These are phyloP conservation scores for Catenaria anguillulae DNA, from an alignment of 371 early-diverging fungal species.

Conservation along the genomic window DNA sequence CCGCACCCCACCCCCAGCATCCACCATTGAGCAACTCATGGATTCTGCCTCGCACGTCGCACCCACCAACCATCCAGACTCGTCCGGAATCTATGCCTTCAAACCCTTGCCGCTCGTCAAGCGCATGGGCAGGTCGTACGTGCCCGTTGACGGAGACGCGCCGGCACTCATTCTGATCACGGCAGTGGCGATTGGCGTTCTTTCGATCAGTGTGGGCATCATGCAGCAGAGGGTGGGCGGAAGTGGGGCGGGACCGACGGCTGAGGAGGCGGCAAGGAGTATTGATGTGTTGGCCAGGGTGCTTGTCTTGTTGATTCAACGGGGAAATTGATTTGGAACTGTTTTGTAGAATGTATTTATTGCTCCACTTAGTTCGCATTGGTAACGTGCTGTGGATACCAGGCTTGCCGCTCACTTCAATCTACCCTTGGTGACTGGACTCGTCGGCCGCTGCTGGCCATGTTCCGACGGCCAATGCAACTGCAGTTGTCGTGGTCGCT, in stretches of 20 bases:
- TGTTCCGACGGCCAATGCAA: too few relatives aligned
- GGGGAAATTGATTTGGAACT: too few relatives aligned
- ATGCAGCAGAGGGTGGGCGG: background rate
- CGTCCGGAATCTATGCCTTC: background rate
- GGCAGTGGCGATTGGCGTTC: background rate
- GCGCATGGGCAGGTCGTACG: background rate
- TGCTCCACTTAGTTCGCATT: too few relatives aligned
- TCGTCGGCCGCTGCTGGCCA: too few relatives aligned
- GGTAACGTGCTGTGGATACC: too few relatives aligned
- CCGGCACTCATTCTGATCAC: background rate
- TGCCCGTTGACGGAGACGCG: conserved; percentile 1
- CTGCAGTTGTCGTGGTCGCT: too few relatives aligned
- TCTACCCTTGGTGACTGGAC: too few relatives aligned
- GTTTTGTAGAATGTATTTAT: too few relatives aligned
- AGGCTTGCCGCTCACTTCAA: too few relatives aligned
- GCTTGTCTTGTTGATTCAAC: background rate
- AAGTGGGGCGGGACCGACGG: background rate
- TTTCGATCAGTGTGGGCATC: background rate
- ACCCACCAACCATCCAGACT: background rate
- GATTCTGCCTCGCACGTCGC: too few relatives aligned
- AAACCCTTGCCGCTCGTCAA: background rate
- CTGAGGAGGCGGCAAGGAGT: background rate
- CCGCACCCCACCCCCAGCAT: background rate
- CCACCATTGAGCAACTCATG: background rate
- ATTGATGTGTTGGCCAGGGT: background rate